Base-by-base conservation (phyloP, 805 yeast genomes). In the Candida parachauliodes region DNA sequence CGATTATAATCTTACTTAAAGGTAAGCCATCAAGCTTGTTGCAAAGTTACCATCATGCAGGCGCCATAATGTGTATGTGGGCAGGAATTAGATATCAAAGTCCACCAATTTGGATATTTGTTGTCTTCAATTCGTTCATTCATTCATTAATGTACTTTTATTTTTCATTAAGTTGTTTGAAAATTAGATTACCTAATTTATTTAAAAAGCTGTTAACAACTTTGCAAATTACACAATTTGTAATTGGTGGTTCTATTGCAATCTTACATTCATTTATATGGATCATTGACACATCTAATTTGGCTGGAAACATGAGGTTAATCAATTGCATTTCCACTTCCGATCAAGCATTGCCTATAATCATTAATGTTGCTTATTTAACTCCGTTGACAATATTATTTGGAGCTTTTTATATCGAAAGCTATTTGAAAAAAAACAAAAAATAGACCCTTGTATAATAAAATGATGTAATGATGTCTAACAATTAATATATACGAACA, bases 51-150 rank as follows among this genome's bases (percentile, higher is more conserved):
- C 88, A 82, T 55, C 88, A 82, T 56, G 75, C 88, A 4, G 88
- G 88, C 18, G 88, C 88, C 34, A 82, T 82, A 79, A 63, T 82
- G 59, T 80, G 85, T 42, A 82, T 82, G 88, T 82, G 88, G 88
- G 75, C 84, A 6, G 88, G 88, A 2, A 74, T 79, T 39, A 65
- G 88, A 40, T 82, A 64, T 58, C 75, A 74, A 36, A 73, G 85
- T 10, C 85, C 88, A 4, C 88, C 88, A 24, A 82, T 82, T 55
- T 82, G 88, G 88, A 78, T 82, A 50, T 82, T 82, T 60, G 87
- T 81, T 31, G 85, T 78, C 18, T 82, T 82, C 74, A 82, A 82
- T 67, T 81, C 87, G n/a, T 76, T 82, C 54, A 81, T 82, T 52
- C 88, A 82, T 64, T 66, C 83, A 18, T 70, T 82, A 55, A 82